Conservation (phyloP, 768 basidiomycete species). For the Phylloporus rhodoxanthus region DNA sequence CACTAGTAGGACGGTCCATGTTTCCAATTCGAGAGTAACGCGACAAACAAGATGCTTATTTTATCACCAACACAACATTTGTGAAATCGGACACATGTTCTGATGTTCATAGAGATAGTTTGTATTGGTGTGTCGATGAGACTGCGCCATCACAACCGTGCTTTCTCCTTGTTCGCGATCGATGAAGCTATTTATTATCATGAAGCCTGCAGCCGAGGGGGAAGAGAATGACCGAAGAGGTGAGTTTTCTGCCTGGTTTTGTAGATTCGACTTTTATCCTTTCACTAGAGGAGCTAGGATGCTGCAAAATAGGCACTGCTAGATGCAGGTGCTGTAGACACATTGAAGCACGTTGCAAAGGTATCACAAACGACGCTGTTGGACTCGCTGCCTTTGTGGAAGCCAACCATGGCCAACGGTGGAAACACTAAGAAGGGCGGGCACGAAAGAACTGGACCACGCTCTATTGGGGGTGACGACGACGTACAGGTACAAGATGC, state of each 20-base stretch:
- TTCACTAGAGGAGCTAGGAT: neutral
- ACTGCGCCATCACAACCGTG: neutral
- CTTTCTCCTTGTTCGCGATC: neutral
- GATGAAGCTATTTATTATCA: neutral
- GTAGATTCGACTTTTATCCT: neutral
- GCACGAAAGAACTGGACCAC: too few species aligned
- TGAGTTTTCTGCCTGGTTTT: slow-evolving; percentile 17
- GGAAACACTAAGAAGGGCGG: too few species aligned
- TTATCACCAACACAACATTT: too few species aligned
- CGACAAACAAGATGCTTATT: neutral
- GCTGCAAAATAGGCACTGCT: too few species aligned
- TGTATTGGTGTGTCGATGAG: neutral
- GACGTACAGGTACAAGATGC: too few species aligned
- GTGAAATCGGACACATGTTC: neutral
- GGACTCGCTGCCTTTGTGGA: too few species aligned
- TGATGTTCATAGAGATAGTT: neutral
- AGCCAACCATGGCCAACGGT: too few species aligned
- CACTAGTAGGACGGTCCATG: neutral
- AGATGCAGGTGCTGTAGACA: too few species aligned
- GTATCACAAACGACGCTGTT: too few species aligned
- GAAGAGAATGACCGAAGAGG: slow-evolving; percentile 62
- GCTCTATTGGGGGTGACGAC: too few species aligned
- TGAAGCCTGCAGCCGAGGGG: slow-evolving; percentile 47
- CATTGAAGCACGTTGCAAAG: too few species aligned
- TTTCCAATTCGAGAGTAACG: neutral